phyloP scores from a whole-genome alignment of 2,329 filamentous ascomycete species.

The Beauveria australis region DNA sequence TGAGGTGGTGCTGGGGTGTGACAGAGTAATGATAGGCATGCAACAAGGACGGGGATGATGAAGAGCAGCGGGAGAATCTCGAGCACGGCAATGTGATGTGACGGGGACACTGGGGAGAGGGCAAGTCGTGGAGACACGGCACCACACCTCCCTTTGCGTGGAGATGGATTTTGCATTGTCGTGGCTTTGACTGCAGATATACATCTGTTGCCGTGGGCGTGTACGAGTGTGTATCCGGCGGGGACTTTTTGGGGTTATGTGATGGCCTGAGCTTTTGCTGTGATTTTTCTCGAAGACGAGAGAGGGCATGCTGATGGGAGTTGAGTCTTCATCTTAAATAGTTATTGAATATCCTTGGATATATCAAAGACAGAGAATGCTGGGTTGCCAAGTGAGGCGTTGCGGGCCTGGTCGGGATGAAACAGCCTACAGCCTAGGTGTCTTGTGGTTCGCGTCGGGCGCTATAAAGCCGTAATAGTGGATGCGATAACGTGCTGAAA shows the following conservation, averaged over 20 bases:
- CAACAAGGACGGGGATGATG: not conserved
- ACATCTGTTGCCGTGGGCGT: not conserved
- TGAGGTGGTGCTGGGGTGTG: not conserved
- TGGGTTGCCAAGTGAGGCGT: not conserved
- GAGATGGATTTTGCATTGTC: constrained; percentile 2
- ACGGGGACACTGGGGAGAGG: not conserved
- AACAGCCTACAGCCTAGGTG: not conserved
- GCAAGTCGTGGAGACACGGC: not conserved
- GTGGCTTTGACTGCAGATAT: constrained; percentile 6
- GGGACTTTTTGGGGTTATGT: not conserved
- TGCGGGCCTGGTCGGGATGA: not conserved
- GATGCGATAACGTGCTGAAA: not conserved
- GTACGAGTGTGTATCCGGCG: not conserved
- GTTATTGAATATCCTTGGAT: too few relatives aligned
- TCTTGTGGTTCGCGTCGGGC: not conserved
- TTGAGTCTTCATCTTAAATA: too few relatives aligned
- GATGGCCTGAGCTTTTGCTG: not conserved
- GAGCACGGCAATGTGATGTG: not conserved
- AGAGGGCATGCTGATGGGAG: too few relatives aligned
- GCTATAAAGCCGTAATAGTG: not conserved
- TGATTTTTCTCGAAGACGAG: too few relatives aligned
- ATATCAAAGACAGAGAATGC: not conserved
- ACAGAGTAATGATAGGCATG: not conserved
- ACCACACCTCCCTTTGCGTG: not conserved
- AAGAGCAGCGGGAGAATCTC: not conserved